Percentiles rank a stretch among this genome's conserved stretches.
Evolutionary conservation across 192 early-diverging fungal species (phyloP).

Genomic region (Backusella tarrabulga): DNA sequence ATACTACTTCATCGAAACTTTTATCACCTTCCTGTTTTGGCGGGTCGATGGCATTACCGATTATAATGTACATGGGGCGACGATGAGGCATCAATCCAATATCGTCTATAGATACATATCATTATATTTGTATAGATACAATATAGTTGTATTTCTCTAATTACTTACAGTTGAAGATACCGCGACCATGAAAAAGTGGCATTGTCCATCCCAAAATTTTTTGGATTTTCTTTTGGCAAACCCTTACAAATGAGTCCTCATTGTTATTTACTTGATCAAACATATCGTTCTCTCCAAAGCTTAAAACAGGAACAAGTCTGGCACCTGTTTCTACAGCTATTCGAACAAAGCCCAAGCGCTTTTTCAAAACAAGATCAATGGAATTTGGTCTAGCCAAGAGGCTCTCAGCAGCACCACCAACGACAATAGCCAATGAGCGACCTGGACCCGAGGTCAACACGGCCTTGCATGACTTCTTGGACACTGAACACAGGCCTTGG

Average conservation of each 20-base stretch:
- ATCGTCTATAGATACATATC: constrained; percentile 5
- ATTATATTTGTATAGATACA: no score
- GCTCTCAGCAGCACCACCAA: constrained; percentile 88
- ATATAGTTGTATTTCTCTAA: constrained; percentile 12
- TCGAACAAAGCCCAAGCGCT: constrained; percentile 87
- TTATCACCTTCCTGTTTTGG: background rate
- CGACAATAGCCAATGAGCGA: constrained; percentile 73
- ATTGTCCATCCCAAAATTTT: constrained; percentile 67
- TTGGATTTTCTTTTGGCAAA: constrained; percentile 70
- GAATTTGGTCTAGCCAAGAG: constrained; percentile 62
- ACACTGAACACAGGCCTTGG: constrained; percentile 74
- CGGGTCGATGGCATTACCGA: constrained; percentile 20
- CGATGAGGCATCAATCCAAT: constrained; percentile 53
- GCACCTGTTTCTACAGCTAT: constrained; percentile 77
- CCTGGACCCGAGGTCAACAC: constrained; percentile 70
- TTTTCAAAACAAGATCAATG: constrained; percentile 72
- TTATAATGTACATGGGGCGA: constrained; percentile 35
- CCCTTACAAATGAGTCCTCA: constrained; percentile 59
- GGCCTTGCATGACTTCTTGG: constrained; percentile 67
- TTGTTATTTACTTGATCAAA: constrained; percentile 76
- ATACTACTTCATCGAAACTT: background rate
- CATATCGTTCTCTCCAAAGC: constrained; percentile 92
- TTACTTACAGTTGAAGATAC: constrained; percentile 82
- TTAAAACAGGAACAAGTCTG: constrained; percentile 80
- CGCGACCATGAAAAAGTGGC: constrained; percentile 79